phyloP scores from a whole-genome alignment of 345 rosid genomes.

The Citrus cavaleriei region DNA sequence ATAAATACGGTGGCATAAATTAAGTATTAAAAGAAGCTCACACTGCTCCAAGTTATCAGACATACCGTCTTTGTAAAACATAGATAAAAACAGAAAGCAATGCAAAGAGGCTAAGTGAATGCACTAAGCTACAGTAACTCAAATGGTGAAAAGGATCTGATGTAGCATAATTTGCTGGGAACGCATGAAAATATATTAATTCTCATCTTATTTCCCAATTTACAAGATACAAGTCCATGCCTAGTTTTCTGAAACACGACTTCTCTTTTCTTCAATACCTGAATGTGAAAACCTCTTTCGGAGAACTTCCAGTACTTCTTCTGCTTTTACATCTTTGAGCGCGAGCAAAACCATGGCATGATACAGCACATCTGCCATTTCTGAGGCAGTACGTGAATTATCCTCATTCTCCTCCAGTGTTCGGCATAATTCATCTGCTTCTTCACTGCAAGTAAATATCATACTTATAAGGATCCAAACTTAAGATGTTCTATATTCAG shows the following conservation, averaged over 20 bases:
- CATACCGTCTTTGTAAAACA: not conserved
- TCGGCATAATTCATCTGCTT: slow-evolving; percentile 83
- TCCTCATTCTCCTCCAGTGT: slow-evolving; percentile 82
- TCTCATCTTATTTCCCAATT: not conserved
- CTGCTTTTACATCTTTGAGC: slow-evolving; percentile 52
- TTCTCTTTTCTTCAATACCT: slow-evolving; percentile 79
- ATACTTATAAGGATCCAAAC: not conserved
- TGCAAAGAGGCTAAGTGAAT: not conserved
- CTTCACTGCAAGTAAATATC: slow-evolving; percentile 51
- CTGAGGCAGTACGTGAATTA: slow-evolving; percentile 55
- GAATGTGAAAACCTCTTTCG: slow-evolving; percentile 69
- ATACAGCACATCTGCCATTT: slow-evolving; percentile 89
- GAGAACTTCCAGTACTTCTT: slow-evolving; percentile 66
- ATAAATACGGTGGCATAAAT: not conserved
- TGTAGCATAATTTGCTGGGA: not conserved
- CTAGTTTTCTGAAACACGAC: slow-evolving; percentile 23
- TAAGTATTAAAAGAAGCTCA: not conserved
- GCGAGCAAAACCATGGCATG: slow-evolving; percentile 80
- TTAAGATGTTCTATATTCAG: not conserved
- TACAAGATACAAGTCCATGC: not conserved
- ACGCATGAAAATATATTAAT: not conserved
- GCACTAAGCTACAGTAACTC: not conserved
- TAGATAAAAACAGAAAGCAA: not conserved
- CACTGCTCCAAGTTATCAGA: not conserved
- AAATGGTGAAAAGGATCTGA: not conserved